phyloP scores from a whole-genome alignment of 208 protist species.

The Trypanosoma lewisi region DNA sequence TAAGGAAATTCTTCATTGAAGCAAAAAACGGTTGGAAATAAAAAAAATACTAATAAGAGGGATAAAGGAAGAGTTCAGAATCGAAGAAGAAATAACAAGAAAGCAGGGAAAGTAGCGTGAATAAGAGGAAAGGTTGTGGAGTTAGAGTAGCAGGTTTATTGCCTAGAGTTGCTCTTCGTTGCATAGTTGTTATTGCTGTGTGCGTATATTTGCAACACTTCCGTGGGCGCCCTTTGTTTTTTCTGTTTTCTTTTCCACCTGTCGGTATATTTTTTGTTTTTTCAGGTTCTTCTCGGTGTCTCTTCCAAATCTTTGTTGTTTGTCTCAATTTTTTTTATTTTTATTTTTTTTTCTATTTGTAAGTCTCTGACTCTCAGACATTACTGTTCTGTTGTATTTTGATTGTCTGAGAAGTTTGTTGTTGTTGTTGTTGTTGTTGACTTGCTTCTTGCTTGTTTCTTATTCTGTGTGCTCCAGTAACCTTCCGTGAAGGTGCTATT shows the following conservation, averaged over 20 bases:
- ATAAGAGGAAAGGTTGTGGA: too few species aligned
- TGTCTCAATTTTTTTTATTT: slow-evolving; percentile 4
- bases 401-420: slow-evolving; percentile 2
- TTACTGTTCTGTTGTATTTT: not conserved
- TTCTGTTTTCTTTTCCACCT: slow-evolving; percentile 8
- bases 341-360: slow-evolving; percentile 2
- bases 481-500: not conserved
- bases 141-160: too few species aligned
- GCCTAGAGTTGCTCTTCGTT: too few species aligned
- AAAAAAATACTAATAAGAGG: slow-evolving; percentile 2
- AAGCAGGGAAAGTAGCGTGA: not conserved
- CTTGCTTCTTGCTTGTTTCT: slow-evolving; percentile 5
- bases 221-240: not conserved
- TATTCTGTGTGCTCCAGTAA: not conserved
- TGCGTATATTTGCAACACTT: not conserved
- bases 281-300: not conserved
- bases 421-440: too few species aligned
- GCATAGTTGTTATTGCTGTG: not conserved
- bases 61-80: not conserved
- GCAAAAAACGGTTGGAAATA: not conserved
- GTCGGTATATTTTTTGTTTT: not conserved
- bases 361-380: too few species aligned
- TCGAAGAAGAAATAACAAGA: slow-evolving; percentile 5
- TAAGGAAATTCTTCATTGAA: slow-evolving; percentile 1
- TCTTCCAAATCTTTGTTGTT: not conserved